phyloP scores from a whole-genome alignment of 202 grass and related monocot genomes.

The Setaria italica region DNA sequence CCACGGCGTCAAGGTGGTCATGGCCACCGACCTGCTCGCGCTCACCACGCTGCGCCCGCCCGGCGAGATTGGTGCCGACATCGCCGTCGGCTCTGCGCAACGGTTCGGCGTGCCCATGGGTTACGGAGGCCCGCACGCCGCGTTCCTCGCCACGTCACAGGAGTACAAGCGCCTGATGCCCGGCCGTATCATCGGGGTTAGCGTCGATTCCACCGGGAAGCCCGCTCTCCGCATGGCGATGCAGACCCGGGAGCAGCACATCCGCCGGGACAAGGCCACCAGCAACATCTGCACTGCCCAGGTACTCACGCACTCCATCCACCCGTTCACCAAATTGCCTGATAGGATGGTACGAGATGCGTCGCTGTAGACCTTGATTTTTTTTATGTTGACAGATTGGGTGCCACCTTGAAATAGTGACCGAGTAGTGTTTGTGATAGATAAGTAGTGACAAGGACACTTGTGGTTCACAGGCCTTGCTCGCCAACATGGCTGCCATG shows the following conservation, averaged over 20 bases:
- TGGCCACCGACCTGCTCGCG: slow-evolving; percentile 94
- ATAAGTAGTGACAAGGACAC: slow-evolving; percentile 25
- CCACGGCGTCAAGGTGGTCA: slow-evolving; percentile 91
- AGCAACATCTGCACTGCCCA: slow-evolving; percentile 99
- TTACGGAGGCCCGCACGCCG: slow-evolving; percentile 94
- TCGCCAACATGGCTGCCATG: slow-evolving; percentile 99
- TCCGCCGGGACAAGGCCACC: slow-evolving; percentile 96
- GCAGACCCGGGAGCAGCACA: slow-evolving; percentile 99
- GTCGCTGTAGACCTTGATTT: neutral
- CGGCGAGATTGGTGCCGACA: slow-evolving; percentile 92
- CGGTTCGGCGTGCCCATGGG: slow-evolving; percentile 99
- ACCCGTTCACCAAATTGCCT: slow-evolving; percentile 46
- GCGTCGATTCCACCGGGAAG: slow-evolving; percentile 88
- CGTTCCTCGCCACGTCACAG: slow-evolving; percentile 94
- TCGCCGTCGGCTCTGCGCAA: slow-evolving; percentile 92
- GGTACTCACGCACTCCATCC: slow-evolving; percentile 48
- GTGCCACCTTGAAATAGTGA: neutral
- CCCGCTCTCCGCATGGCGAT: slow-evolving; percentile 95
- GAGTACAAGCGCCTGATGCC: slow-evolving; percentile 99
- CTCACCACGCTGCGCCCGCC: slow-evolving; percentile 82
- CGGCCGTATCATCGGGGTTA: slow-evolving; percentile 89
- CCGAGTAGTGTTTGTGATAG: neutral
- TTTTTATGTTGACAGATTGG: no score
- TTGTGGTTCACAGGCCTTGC: slow-evolving; percentile 69
- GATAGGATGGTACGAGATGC: neutral